These are phyloP conservation scores for Penicillium flavigenum DNA, from an alignment of 495 filamentous ascomycete species.

Conservation along the genomic window DNA sequence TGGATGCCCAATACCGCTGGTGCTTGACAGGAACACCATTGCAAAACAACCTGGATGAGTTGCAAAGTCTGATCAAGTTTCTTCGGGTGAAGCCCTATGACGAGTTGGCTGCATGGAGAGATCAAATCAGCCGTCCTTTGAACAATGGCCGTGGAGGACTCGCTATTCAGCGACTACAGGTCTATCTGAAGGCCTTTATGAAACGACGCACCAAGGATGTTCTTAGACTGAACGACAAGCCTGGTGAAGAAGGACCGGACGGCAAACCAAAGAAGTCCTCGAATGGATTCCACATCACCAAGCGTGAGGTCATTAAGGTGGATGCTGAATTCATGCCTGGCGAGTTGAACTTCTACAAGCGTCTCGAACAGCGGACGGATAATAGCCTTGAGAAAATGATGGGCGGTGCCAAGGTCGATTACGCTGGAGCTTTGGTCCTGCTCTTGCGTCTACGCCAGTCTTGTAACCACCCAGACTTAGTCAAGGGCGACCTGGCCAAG, in stretches of 20 bases:
- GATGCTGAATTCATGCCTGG: slow-evolving; percentile 73
- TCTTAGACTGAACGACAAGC: slow-evolving; percentile 75
- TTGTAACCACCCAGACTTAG: slow-evolving; percentile 88
- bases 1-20: slow-evolving; percentile 86
- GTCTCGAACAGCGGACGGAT: slow-evolving; percentile 79
- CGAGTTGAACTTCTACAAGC: slow-evolving; percentile 82
- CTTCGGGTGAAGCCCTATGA: slow-evolving; percentile 89
- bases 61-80: slow-evolving; percentile 91
- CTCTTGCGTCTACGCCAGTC: slow-evolving; percentile 85
- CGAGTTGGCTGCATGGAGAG: slow-evolving; percentile 78
- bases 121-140: slow-evolving; percentile 82
- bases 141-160: slow-evolving; percentile 80
- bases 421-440: slow-evolving; percentile 82
- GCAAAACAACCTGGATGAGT: slow-evolving; percentile 97
- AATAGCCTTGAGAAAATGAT: slow-evolving; percentile 86
- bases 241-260: slow-evolving; percentile 53
- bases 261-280: slow-evolving; percentile 51
- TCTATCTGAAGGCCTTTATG: slow-evolving; percentile 89
- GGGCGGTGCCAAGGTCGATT: slow-evolving; percentile 67
- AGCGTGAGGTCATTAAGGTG: slow-evolving; percentile 80
- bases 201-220: slow-evolving; percentile 95
- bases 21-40: slow-evolving; percentile 94
- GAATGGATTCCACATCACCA: slow-evolving; percentile 77
- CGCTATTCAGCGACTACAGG: slow-evolving; percentile 83
- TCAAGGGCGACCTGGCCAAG: slow-evolving; percentile 77